phyloP scores from a whole-genome alignment of 345 rosid genomes.

The Bruguiera sexangula region DNA sequence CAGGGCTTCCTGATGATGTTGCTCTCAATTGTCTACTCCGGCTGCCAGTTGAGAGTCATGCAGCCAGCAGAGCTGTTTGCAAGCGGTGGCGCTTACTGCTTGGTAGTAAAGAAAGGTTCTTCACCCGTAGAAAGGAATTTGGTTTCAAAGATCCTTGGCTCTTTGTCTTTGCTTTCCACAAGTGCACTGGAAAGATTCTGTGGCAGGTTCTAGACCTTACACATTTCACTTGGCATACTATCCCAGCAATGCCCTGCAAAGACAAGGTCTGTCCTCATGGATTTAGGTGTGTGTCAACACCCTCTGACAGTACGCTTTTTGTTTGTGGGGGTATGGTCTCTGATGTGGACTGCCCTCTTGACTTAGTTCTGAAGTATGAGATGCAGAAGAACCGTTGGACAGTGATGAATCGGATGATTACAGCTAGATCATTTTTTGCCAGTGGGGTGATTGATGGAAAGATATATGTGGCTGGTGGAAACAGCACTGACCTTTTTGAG shows the following conservation, averaged over 20 bases:
- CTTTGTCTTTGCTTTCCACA: conserved; percentile 67
- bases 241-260: conserved; percentile 79
- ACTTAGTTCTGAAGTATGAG: conserved; percentile 71
- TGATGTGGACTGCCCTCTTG: conserved; percentile 74
- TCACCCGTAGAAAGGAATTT: conserved; percentile 58
- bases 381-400: conserved; percentile 80
- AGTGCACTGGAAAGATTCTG: conserved; percentile 68
- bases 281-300: conserved; percentile 59
- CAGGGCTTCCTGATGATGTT: conserved; percentile 87
- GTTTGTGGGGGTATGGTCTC: conserved; percentile 87
- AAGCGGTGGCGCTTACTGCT: conserved; percentile 76
- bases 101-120: conserved; percentile 63
- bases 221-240: conserved; percentile 71
- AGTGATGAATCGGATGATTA: conserved; percentile 55
- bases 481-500: conserved; percentile 62
- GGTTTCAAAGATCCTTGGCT: conserved; percentile 86
- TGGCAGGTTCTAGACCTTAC: conserved; percentile 81
- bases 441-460: conserved; percentile 64
- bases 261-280: conserved; percentile 80
- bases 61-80: conserved; percentile 61
- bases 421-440: conserved; percentile 74
- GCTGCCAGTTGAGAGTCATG: conserved; percentile 65
- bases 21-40: conserved; percentile 75
- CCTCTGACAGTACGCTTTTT: conserved; percentile 57
- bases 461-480: conserved; percentile 87